phyloP scores from a whole-genome alignment of 495 filamentous ascomycete species.

The Talaromyces thailandensis region DNA sequence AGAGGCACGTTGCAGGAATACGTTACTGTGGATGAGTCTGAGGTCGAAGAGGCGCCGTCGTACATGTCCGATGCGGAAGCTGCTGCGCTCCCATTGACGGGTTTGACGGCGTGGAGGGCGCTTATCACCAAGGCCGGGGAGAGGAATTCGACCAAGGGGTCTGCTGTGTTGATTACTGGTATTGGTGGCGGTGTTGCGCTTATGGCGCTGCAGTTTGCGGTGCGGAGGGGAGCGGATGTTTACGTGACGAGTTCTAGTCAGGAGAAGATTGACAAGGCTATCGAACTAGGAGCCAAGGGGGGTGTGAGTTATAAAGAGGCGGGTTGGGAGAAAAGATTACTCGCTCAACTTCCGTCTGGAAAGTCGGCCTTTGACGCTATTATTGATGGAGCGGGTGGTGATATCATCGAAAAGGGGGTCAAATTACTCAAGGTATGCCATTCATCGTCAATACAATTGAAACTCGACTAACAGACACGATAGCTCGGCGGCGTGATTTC shows the following conservation, averaged over 20 bases:
- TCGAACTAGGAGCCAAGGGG: conserved; percentile 55
- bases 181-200: conserved; percentile 77
- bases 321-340: conserved; percentile 62
- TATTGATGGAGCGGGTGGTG: conserved; percentile 70
- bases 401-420: conserved; percentile 50
- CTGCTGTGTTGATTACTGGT: conserved; percentile 64
- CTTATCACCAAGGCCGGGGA: conserved; percentile 60
- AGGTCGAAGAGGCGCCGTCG: conserved; percentile 64
- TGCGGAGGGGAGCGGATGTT: conserved; percentile 53
- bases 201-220: conserved; percentile 59
- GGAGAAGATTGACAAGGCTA: conserved; percentile 57
- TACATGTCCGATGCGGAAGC: conserved; percentile 66
- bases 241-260: conserved; percentile 59
- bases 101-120: conserved; percentile 82
- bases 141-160: conserved; percentile 43
- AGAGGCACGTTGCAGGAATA: conserved; percentile 66
- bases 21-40: conserved; percentile 54
- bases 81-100: conserved; percentile 72
- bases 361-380: conserved; percentile 59
- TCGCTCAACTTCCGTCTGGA: conserved; percentile 40
- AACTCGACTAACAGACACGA: not conserved
- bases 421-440: conserved; percentile 44
- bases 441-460: not conserved
- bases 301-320: conserved; percentile 59
- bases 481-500: conserved; percentile 57